phyloP scores from a whole-genome alignment of 164 flowering plant species.

The Hamamelis virginiana region DNA sequence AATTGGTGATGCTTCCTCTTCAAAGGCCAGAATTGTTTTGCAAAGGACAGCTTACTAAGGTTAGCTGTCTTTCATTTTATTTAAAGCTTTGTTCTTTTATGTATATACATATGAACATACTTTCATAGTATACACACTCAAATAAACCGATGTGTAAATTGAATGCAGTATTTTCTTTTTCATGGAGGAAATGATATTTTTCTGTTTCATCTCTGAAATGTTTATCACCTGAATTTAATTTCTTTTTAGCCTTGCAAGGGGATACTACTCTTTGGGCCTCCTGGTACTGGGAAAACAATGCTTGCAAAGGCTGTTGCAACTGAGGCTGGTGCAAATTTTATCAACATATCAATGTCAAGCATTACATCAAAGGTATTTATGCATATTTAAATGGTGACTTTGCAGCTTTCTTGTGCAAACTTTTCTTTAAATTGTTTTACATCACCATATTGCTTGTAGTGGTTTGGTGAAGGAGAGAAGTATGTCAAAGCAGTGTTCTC shows the following conservation, averaged over 20 bases:
- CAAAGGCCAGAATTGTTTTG: slow-evolving; percentile 91
- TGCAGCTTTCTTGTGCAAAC: not conserved
- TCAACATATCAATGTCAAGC: slow-evolving; percentile 96
- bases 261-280: slow-evolving; percentile 93
- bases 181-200: not conserved
- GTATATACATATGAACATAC: not conserved
- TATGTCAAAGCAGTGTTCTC: slow-evolving; percentile 81
- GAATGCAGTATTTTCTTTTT: not conserved
- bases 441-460: slow-evolving; percentile 41
- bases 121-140: not conserved
- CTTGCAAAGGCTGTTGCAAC: slow-evolving; percentile 99
- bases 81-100: not conserved
- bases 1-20: slow-evolving; percentile 95
- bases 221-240: slow-evolving; percentile 1
- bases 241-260: slow-evolving; percentile 89
- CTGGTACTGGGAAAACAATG: slow-evolving; percentile 99
- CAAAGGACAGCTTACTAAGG: slow-evolving; percentile 94
- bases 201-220: not conserved
- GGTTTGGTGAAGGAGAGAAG: slow-evolving; percentile 89
- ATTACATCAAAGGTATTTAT: slow-evolving; percentile 80
- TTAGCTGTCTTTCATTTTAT: slow-evolving; percentile 15
- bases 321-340: slow-evolving; percentile 95
- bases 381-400: not conserved
- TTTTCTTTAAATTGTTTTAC: slow-evolving; percentile 9
- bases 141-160: not conserved